Base-by-base conservation (phyloP, 257 asterid species). In the Vinca minor region DNA sequence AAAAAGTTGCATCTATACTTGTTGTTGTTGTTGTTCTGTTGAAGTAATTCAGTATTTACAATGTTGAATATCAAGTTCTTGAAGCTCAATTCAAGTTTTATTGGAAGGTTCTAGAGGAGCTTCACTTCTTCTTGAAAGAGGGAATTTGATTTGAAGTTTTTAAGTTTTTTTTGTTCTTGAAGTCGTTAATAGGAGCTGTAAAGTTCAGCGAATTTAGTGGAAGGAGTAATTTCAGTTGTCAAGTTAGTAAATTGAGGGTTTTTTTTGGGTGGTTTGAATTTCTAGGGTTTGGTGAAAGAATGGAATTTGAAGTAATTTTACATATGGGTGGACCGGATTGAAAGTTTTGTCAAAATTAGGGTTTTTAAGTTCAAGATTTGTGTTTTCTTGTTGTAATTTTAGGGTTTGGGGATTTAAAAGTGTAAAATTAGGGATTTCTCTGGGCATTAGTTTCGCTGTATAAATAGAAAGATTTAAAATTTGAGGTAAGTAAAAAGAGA, bases 271-370 rank as follows among this genome's bases (percentile, higher is more conserved):
- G 28, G 18, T 42, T 2, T 3, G 34, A 31, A 36, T 32, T 21
- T 36, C 50, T 67, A 73, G 69, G 77, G 69, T 73, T 67, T 50
- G 61, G 55, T 32, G 49, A 7, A 48, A 39, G 18, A 9, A 71
- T 71, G 75, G 67, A 55, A 12, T 57, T 58, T 47, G 48, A 64
- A 59, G 70, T 63, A 36, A 56, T 63, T 56, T 15, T 71, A 20
- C 56, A 14, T 14, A 48, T 58, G 70, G 55, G 66, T 13, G 31
- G 70, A 11, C 66, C 75, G 34, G 70, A 71, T 64, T 71, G 75
- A 64, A 71, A 46, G n/a, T n/a, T 36, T 26, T 3, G 11, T 18
- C 4, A 21, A 47, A 36, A 41, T 47, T 64, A 29, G 70, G 70
- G 66, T 6, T 71, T 64, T 36, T 44, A 25, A 58, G 52, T 18